phyloP scores from a whole-genome alignment of 306 rosid genomes.

The Albizia julibrissin region DNA sequence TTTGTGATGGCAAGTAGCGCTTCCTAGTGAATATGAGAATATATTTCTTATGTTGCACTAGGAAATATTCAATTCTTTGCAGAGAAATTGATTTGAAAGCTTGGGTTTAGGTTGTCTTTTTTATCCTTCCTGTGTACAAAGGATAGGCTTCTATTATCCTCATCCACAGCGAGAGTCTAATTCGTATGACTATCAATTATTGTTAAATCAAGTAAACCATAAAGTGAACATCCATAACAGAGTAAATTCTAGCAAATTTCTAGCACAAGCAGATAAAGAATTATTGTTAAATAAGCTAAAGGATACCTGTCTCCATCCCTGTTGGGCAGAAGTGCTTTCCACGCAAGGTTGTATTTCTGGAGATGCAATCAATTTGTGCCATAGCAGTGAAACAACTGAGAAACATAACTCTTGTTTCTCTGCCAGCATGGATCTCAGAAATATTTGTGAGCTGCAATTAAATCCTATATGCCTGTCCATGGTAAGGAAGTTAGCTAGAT shows the following conservation, averaged over 20 bases:
- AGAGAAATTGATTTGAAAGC: neutral
- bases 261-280: slow-evolving; percentile 16
- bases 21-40: slow-evolving; percentile 6
- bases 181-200: neutral
- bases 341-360: slow-evolving; percentile 92
- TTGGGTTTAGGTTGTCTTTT: slow-evolving; percentile 2
- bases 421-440: slow-evolving; percentile 74
- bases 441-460: slow-evolving; percentile 75
- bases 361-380: slow-evolving; percentile 93
- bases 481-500: slow-evolving; percentile 93
- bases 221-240: neutral
- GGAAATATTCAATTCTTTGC: neutral
- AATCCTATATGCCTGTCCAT: slow-evolving; percentile 92
- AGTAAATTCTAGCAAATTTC: slow-evolving; percentile 15
- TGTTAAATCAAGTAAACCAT: neutral
- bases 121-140: neutral
- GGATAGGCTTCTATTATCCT: neutral
- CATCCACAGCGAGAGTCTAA: slow-evolving; percentile 6
- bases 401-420: slow-evolving; percentile 92
- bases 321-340: slow-evolving; percentile 98
- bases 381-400: slow-evolving; percentile 89
- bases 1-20: neutral
- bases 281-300: slow-evolving; percentile 10
- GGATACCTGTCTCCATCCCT: slow-evolving; percentile 97
- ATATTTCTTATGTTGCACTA: neutral